A percentile compares a stretch with the other conserved stretches of the same genome.
phyloP scores from a whole-genome alignment of 1,139 yeast genomes.

The Diutina rugosa region DNA sequence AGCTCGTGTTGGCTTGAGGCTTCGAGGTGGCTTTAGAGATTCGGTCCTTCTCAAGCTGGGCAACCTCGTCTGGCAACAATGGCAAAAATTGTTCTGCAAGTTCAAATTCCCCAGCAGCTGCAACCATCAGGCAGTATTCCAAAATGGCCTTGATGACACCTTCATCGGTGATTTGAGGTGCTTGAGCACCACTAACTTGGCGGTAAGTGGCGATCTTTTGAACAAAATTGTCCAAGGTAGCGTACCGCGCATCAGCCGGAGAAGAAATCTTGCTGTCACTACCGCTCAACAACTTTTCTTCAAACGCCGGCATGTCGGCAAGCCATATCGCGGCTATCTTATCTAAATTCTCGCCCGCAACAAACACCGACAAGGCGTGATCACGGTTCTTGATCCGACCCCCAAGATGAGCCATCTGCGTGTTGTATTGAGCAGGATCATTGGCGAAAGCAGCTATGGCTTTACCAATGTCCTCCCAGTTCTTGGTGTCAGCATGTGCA shows the following conservation, averaged over 20 bases:
- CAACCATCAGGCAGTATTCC: constrained; percentile 28
- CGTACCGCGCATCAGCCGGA: constrained; percentile 79
- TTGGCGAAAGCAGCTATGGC: constrained; percentile 44
- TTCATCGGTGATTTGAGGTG: not conserved
- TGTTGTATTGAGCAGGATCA: constrained; percentile 34
- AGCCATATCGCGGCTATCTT: constrained; percentile 79
- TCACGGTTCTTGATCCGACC: constrained; percentile 46
- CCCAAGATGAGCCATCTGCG: constrained; percentile 57
- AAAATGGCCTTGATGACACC: not conserved
- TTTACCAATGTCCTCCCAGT: constrained; percentile 78
- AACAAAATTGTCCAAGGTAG: constrained; percentile 68
- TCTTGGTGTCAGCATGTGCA: constrained; percentile 57
- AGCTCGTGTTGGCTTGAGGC: not conserved
- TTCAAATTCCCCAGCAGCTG: constrained; percentile 75
- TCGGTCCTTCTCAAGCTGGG: constrained; percentile 60
- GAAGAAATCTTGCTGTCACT: constrained; percentile 28
- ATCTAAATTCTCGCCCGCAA: constrained; percentile 73
- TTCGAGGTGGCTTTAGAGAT: constrained; percentile 33
- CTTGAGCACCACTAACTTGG: not conserved
- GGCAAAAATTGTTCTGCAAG: constrained; percentile 62
- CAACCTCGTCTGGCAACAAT: constrained; percentile 50
- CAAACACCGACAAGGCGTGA: constrained; percentile 65
- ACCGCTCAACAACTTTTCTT: constrained; percentile 34
- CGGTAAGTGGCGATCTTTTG: constrained; percentile 62
- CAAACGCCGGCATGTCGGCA: constrained; percentile 52